Conservation (phyloP, 2,329 filamentous ascomycete species). For the Grosmannia huntii region DNA sequence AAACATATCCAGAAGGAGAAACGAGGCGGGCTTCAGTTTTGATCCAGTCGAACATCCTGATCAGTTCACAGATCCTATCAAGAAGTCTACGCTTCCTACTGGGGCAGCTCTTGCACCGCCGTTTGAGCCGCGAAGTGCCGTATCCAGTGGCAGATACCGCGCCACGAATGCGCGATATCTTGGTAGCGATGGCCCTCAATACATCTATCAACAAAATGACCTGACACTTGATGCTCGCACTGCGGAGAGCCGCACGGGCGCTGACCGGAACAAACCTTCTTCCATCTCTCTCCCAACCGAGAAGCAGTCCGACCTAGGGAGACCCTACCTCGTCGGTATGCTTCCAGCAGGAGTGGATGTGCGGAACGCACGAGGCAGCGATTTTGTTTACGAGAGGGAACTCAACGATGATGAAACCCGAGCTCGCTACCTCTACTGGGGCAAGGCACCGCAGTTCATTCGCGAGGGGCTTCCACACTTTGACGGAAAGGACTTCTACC, state of each 20-base stretch:
- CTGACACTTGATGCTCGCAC: too few relatives aligned
- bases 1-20: constrained; percentile 10
- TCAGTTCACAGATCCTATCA: constrained; percentile 15
- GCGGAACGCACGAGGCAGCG: constrained; percentile 27
- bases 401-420: constrained; percentile 46
- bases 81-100: constrained; percentile 27
- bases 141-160: background rate
- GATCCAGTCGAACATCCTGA: constrained; percentile 19
- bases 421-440: constrained; percentile 49
- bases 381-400: constrained; percentile 43
- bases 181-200: background rate
- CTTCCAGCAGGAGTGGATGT: constrained; percentile 16
- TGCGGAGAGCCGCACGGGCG: background rate
- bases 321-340: constrained; percentile 39
- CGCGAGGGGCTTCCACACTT: constrained; percentile 47
- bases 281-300: constrained; percentile 7
- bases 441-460: constrained; percentile 36
- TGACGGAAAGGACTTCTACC: constrained; percentile 53
- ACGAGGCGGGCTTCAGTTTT: constrained; percentile 12
- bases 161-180: background rate
- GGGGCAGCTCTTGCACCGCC: constrained; percentile 35
- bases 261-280: background rate
- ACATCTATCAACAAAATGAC: background rate
- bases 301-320: constrained; percentile 8
- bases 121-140: constrained; percentile 28